Conservation (phyloP, 768 basidiomycete species). For the Russula brevipes region DNA sequence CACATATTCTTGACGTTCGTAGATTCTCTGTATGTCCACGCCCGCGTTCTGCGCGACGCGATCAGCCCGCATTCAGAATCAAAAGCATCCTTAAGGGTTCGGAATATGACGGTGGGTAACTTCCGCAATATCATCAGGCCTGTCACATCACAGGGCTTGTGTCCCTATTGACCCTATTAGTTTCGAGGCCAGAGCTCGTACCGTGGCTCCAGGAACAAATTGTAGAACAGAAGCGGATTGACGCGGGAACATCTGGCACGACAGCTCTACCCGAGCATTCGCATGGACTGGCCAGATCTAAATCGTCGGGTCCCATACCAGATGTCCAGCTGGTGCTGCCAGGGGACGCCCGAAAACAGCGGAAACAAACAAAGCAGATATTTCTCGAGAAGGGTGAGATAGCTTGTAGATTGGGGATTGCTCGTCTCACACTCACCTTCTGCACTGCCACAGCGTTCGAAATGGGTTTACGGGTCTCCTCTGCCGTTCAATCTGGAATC, state of each 20-base stretch:
- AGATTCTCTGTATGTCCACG: constrained; percentile 51
- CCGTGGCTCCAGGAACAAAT: constrained; percentile 73
- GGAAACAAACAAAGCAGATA: constrained; percentile 65
- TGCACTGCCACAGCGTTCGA: constrained; percentile 52
- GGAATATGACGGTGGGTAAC: constrained; percentile 60
- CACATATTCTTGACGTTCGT: background rate
- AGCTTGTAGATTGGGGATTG: background rate
- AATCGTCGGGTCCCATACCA: constrained; percentile 33
- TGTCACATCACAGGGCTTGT: constrained; percentile 8
- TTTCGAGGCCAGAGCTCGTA: constrained; percentile 63
- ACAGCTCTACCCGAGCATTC: constrained; percentile 39
- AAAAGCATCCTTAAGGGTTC: constrained; percentile 78
- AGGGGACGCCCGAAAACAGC: constrained; percentile 65
- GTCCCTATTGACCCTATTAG: constrained; percentile 31
- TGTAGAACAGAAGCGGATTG: constrained; percentile 71
- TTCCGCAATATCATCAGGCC: background rate
- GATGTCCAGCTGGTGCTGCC: constrained; percentile 65
- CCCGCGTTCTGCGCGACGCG: constrained; percentile 51
- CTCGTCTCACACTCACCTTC: background rate
- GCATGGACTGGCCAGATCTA: constrained; percentile 32
- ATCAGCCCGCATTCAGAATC: constrained; percentile 70
- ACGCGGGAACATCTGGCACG: constrained; percentile 59
- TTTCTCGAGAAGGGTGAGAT: constrained; percentile 58
- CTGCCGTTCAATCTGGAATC: constrained; percentile 52
- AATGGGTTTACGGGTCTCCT: constrained; percentile 51